A percentile compares a stretch with the other conserved stretches of the same genome.
Evolutionary conservation across 2,329 filamentous ascomycete species (phyloP).

Genomic region (Akanthomyces muscarius): DNA sequence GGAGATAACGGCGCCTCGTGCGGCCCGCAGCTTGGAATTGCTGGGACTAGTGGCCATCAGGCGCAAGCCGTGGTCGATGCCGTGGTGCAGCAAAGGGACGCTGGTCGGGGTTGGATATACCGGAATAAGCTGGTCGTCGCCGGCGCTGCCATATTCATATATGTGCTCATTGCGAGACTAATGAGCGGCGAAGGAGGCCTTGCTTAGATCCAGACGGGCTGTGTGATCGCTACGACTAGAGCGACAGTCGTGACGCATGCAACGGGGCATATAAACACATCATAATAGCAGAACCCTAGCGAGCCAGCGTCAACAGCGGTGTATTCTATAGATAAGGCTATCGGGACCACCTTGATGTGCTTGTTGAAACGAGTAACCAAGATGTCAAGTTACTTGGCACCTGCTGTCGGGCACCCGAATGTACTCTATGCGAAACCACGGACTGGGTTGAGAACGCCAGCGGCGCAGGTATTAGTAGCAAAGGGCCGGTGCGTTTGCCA

Average conservation of each 20-base stretch:
- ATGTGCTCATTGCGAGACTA: conserved; percentile 76
- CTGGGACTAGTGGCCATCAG: conserved; percentile 57
- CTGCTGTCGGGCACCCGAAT: not conserved
- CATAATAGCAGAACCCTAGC: not conserved
- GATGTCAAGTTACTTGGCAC: not conserved
- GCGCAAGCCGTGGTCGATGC: conserved; percentile 72
- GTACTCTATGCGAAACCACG: not conserved
- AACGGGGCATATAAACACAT: not conserved
- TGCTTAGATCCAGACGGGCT: not conserved
- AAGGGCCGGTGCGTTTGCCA: not conserved
- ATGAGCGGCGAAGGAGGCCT: conserved; percentile 47
- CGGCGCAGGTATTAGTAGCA: too few relatives aligned
- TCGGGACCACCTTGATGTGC: not conserved
- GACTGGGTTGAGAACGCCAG: too few relatives aligned
- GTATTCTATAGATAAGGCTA: not conserved
- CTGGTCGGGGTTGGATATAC: conserved; percentile 76
- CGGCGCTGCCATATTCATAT: conserved; percentile 68
- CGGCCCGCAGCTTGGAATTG: conserved; percentile 54
- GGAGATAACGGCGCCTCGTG: conserved; percentile 49
- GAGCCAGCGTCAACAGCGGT: not conserved
- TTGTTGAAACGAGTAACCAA: not conserved
- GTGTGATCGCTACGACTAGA: not conserved
- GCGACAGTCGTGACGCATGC: not conserved
- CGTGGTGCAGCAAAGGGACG: conserved; percentile 70
- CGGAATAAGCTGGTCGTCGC: conserved; percentile 74